Evolutionary conservation across 306 rosid genomes (phyloP), one percentile per base, ranked within the genome.

Genomic region (Cotoneaster glaucophyllus): DNA sequence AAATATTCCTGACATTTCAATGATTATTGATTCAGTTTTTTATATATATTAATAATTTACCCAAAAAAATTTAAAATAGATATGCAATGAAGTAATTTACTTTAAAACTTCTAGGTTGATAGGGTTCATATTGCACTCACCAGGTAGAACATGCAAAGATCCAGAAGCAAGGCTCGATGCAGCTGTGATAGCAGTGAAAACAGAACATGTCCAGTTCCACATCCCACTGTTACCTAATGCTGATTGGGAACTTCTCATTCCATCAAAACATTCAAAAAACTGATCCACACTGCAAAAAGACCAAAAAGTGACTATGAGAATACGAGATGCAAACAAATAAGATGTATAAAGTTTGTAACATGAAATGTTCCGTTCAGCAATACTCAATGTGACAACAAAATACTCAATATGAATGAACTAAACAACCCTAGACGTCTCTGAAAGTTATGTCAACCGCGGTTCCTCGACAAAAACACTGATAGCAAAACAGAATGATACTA

Each of bases 161-260:
- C 98, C 98, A 78, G 97, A 86, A 86, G 98, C 98, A 85, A 95
- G 97, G 86, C 81, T 92, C 39, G 98, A 95, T 62, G 97, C 92
- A 62, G 98, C 96, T 79, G 97, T 95, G 81, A 95, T 95, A 70
- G 98, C 97, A 85, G 90, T 92, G 82, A 86, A 90, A 77, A 95
- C 97, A 70, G 98, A 95, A 85, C 88, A 80, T 4, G 96, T 93
- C 97, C 96, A 93, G 72, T 92, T 90, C 98, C 98, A 95, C 92
- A 89, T 85, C 80, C 96, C 98, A 78, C 97, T 92, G 90, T 80
- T 87, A 80, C 97, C 97, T 74, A 88, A 82, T 73, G 95, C 92
- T 37, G 96, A 89, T 79, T 92, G 98, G 79, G 86, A 89, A 85
- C 87, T 92, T 82, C 97, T 88, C 91, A 95, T 89, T 82, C 89